These are phyloP conservation scores for Cercophora samala DNA, from an alignment of 495 filamentous ascomycete species.

Conservation along the genomic window DNA sequence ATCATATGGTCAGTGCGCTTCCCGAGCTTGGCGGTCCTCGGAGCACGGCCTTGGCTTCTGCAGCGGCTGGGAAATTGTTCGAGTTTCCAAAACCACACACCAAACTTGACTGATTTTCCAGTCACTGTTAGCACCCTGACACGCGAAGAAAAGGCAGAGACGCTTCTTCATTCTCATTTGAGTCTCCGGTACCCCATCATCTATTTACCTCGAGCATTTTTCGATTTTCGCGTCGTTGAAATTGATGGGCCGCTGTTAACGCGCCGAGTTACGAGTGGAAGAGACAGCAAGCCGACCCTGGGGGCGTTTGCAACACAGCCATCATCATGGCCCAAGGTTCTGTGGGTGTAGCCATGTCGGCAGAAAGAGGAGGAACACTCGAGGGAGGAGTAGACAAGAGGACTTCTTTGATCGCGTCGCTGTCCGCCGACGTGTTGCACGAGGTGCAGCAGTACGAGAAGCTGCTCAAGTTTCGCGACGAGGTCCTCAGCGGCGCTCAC, in stretches of 20 bases:
- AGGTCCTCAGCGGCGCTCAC: constrained; percentile 31
- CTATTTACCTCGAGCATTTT: neutral
- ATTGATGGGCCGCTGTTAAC: constrained; percentile 14
- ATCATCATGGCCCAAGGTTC: constrained; percentile 29
- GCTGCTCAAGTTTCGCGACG: constrained; percentile 39
- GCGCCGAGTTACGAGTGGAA: constrained; percentile 1
- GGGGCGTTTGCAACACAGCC: neutral
- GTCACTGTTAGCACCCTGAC: neutral
- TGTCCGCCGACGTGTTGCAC: constrained; percentile 22
- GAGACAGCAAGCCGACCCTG: too few relatives aligned
- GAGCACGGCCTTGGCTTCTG: neutral
- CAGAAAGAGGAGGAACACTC: constrained; percentile 11
- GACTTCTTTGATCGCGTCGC: constrained; percentile 21
- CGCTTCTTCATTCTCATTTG: neutral
- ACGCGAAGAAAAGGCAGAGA: neutral
- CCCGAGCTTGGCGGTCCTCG: neutral
- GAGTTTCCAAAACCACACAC: neutral
- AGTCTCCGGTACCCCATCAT: neutral
- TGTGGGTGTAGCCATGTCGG: constrained; percentile 14
- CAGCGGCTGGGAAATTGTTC: neutral
- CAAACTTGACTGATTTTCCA: neutral
- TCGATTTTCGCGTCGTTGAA: constrained; percentile 6
- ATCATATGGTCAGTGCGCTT: neutral
- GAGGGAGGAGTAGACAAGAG: constrained; percentile 7
- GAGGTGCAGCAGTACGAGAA: constrained; percentile 35